Evolutionary conservation across 208 protist genomes (phyloP), one percentile per base, ranked within the genome.

Genomic region (Polymyxa betae): DNA sequence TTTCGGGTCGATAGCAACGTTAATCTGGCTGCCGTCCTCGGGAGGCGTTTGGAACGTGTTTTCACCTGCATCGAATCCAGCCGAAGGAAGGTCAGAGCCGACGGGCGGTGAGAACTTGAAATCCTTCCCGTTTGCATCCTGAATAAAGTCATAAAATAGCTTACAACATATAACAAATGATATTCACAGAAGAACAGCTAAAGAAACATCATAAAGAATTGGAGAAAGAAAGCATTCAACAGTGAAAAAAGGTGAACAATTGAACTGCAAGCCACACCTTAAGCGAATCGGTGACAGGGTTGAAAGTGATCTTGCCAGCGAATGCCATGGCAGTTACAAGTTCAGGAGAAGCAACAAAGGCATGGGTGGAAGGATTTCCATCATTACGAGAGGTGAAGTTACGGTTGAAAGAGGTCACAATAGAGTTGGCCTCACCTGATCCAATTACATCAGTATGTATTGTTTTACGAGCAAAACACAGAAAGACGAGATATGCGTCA

Each of bases 401-500:
- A 78, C 96, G 93, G 92, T 97, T 97, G 93, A 94, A 97, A 0
- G 96, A 97, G 35, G 95, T 96, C n/a, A 97, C 92, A 60, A 97
- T 97, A n/a, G 93, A 94, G 94, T 97, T 97, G 38, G 77, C 77
- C 49, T 95, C 90, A 1, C 40, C 88, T 32, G 24, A 41, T n/a
- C n/a, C n/a, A n/a, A n/a, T n/a, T 12, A 77, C n/a, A n/a, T n/a
- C n/a, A n/a, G n/a, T n/a, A n/a, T n/a, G n/a, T n/a, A n/a, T n/a
- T n/a, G 24, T 68, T 68, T 24, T n/a, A n/a, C 24, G 24, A 87
- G 24, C 38, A 87, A 87, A 45, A 32, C 77, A 32, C 41, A 87
- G 77, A 87, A 87, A 87, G 54, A 68, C 24, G n/a, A 24, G n/a
- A n/a, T n/a, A 68, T 68, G 54, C 24, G n/a, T n/a, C n/a, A n/a